phyloP scores from a whole-genome alignment of 1,284 basidiomycete genomes.

The Schizophyllum commune region DNA sequence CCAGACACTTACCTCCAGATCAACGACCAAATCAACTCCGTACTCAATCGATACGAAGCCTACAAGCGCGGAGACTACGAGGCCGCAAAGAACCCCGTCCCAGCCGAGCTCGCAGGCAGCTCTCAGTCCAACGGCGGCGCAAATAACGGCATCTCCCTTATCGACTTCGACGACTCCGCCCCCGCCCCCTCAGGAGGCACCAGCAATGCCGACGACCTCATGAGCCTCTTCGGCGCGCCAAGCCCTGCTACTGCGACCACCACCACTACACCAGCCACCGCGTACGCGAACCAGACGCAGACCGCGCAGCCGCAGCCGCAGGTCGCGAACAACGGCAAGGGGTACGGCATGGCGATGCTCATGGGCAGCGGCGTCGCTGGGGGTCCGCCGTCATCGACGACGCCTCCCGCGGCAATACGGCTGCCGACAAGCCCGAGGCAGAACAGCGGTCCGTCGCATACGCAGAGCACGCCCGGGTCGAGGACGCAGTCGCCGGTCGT shows the following conservation, averaged over 20 bases:
- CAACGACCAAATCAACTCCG: conserved; percentile 96
- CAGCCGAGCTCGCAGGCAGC: conserved; percentile 41
- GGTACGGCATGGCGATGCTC: not conserved
- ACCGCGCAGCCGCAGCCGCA: conserved; percentile 6
- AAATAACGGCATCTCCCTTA: conserved; percentile 38
- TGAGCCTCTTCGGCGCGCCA: conserved; percentile 38
- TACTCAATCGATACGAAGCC: conserved; percentile 83
- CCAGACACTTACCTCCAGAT: conserved; percentile 89
- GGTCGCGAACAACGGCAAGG: not conserved
- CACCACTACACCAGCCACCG: conserved; percentile 18
- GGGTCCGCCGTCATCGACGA: conserved; percentile 1
- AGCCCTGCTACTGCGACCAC: not conserved
- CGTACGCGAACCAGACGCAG: conserved; percentile 10
- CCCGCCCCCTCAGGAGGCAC: conserved; percentile 16
- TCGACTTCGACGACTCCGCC: conserved; percentile 62
- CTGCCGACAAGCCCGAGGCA: conserved; percentile 8
- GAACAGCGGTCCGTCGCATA: not conserved
- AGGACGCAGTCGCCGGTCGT: not conserved
- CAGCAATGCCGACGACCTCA: conserved; percentile 45
- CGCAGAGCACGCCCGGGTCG: not conserved
- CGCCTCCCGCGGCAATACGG: conserved; percentile 7
- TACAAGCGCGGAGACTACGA: conserved; percentile 86
- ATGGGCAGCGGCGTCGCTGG: not conserved
- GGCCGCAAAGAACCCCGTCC: conserved; percentile 57
- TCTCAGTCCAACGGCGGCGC: conserved; percentile 18